These are phyloP conservation scores for Tolypocladium ovalisporum DNA, from an alignment of 2,329 filamentous ascomycete species.

Conservation along the genomic window DNA sequence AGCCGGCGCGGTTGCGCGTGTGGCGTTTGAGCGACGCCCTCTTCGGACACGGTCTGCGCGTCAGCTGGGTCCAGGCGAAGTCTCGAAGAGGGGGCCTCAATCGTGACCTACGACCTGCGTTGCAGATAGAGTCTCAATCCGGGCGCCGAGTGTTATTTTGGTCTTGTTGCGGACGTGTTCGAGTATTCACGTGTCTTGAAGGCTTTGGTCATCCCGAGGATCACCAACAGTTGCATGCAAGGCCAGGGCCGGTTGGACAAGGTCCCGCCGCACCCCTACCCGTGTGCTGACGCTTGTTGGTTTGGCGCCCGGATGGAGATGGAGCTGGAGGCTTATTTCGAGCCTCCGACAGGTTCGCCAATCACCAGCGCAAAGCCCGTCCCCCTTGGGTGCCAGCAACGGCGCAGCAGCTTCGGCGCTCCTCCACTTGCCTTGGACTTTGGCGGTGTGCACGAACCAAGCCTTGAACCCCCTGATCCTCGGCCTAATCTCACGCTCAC, in stretches of 20 bases:
- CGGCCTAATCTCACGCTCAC: background rate
- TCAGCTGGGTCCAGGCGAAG: background rate
- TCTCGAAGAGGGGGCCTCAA: background rate
- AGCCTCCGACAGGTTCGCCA: background rate
- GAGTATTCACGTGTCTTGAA: background rate
- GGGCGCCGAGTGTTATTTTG: background rate
- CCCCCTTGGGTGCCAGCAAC: background rate
- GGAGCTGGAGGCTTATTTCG: background rate
- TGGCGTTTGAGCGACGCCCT: background rate
- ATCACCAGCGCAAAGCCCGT: background rate
- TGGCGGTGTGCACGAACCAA: background rate
- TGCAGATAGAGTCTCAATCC: background rate
- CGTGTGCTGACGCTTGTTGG: background rate
- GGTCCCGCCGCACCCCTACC: background rate
- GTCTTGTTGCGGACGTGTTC: background rate
- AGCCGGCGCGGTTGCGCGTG: background rate
- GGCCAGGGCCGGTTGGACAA: background rate
- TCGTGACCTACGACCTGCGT: background rate
- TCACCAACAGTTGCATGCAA: background rate
- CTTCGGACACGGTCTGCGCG: background rate
- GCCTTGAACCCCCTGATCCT: background rate
- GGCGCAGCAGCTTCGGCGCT: background rate
- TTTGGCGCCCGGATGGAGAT: background rate
- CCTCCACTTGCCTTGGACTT: background rate
- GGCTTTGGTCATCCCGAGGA: background rate